A percentile compares a stretch with the other conserved stretches of the same genome.
Conservation (phyloP, 1,284 basidiomycete species). For the Tausonia pullulans region DNA sequence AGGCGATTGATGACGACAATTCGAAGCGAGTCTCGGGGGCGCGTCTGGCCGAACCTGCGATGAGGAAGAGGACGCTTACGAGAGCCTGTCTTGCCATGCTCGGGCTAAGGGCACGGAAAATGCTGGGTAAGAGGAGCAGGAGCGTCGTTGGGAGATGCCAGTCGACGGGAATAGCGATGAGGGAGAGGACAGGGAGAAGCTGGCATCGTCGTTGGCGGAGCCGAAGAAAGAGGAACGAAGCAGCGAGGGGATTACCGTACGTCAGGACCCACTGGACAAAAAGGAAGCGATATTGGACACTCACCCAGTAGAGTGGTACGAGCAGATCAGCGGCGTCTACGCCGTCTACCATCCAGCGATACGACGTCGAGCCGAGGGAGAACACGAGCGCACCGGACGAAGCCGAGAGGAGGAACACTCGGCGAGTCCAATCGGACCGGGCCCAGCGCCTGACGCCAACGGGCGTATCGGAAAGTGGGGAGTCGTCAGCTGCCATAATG, state of each 20-base stretch:
- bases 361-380: too few relatives aligned
- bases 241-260: background rate
- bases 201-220: background rate
- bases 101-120: background rate
- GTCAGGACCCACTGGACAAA: too few relatives aligned
- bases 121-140: background rate
- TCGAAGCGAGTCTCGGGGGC: background rate
- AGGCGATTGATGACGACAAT: background rate
- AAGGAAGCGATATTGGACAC: background rate
- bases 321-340: too few relatives aligned
- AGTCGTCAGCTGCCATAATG: too few relatives aligned
- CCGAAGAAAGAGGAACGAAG: background rate
- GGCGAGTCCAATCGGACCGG: too few relatives aligned
- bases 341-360: too few relatives aligned
- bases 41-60: background rate
- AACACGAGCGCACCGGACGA: too few relatives aligned
- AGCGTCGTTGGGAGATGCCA: background rate
- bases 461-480: too few relatives aligned
- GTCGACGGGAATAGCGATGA: background rate
- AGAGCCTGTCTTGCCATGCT: background rate
- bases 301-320: background rate
- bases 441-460: too few relatives aligned
- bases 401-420: too few relatives aligned
- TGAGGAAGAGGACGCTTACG: background rate
- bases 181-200: background rate